Percentiles rank a stretch among this genome's conserved stretches.
These are phyloP conservation scores for Nannochloropsis oceanica DNA, from an alignment of 108 stramenopile species.

Conservation along the genomic window DNA sequence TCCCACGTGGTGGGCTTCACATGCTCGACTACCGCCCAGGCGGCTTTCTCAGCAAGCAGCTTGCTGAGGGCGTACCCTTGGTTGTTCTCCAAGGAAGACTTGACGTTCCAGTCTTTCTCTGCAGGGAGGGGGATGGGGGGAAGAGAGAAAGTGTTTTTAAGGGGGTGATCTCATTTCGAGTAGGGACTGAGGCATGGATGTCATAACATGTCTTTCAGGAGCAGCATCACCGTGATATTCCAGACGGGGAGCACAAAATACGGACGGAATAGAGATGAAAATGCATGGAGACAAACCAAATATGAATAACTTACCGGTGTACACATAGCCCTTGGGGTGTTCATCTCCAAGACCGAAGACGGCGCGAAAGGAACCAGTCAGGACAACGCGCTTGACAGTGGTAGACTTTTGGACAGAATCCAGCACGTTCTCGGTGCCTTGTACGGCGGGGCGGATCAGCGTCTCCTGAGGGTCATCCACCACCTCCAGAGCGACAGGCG, in stretches of 20 bases:
- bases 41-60: background rate
- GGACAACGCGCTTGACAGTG: background rate
- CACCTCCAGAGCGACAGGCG: slow-evolving; percentile 13
- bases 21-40: background rate
- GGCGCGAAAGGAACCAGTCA: background rate
- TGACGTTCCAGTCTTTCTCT: background rate
- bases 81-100: background rate
- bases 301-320: background rate
- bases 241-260: background rate
- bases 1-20: background rate
- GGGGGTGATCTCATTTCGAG: background rate
- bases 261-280: background rate
- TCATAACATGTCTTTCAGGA: background rate
- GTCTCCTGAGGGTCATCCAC: slow-evolving; percentile 3
- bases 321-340: background rate
- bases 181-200: background rate
- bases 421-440: slow-evolving; percentile 33
- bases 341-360: background rate
- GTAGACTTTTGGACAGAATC: background rate
- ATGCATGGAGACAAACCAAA: background rate
- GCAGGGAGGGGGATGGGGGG: background rate
- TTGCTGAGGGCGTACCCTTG: background rate
- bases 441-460: slow-evolving; percentile 29
- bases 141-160: background rate
- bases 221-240: background rate